Percentiles rank a stretch among this genome's conserved stretches.
Evolutionary conservation across 2,329 filamentous ascomycete species (phyloP).

Genomic region (Allantophomopsis lycopodina): DNA sequence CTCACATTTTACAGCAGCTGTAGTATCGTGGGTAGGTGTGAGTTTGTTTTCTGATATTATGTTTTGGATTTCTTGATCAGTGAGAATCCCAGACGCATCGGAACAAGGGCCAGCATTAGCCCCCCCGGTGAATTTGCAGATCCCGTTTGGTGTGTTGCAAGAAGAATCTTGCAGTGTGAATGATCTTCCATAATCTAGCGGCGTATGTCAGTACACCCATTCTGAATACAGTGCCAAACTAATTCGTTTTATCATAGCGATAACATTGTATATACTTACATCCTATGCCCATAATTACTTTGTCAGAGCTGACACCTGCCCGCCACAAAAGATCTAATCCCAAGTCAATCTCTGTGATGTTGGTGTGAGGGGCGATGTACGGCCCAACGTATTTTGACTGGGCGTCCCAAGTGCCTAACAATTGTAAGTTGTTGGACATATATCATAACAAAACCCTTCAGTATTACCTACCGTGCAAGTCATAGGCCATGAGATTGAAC

Average conservation of each 20-base stretch:
- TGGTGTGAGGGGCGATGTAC: constrained; percentile 24
- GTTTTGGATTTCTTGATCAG: constrained; percentile 21
- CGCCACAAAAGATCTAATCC: constrained; percentile 29
- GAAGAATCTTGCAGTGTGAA: constrained; percentile 6
- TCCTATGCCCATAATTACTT: constrained; percentile 27
- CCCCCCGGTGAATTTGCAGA: constrained; percentile 8
- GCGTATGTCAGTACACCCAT: too few relatives aligned
- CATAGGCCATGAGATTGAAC: constrained; percentile 30
- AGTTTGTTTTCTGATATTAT: constrained; percentile 11
- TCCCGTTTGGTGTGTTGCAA: constrained; percentile 6
- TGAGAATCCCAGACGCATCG: constrained; percentile 16
- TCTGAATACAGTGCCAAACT: too few relatives aligned
- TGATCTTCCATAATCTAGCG: constrained; percentile 1
- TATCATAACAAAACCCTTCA: too few relatives aligned
- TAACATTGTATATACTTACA: too few relatives aligned
- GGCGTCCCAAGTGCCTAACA: constrained; percentile 22
- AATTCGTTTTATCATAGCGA: too few relatives aligned
- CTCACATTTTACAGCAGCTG: constrained; percentile 9
- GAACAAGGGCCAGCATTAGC: constrained; percentile 13
- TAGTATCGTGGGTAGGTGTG: constrained; percentile 10
- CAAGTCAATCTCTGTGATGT: constrained; percentile 28
- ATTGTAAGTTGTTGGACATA: too few relatives aligned
- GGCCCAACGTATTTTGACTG: constrained; percentile 19
- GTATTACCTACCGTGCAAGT: too few relatives aligned
- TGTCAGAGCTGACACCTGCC: constrained; percentile 24